A percentile compares a stretch with the other conserved stretches of the same genome.
Conservation (phyloP, 73 alveolate species). For the Symbiodinium natans region DNA sequence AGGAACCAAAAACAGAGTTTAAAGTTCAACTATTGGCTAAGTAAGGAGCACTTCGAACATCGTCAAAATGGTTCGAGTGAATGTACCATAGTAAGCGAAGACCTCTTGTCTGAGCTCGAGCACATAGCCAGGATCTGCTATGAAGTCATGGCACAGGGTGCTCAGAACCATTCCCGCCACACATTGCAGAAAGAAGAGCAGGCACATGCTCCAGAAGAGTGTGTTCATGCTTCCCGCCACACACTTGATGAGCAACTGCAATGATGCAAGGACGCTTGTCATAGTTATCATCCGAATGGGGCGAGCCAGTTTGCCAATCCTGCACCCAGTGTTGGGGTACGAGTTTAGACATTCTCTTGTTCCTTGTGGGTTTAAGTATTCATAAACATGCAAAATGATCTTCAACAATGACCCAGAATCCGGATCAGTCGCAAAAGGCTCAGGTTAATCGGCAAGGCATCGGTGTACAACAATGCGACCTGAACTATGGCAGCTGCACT, state of each 20-base stretch:
- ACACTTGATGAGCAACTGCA: conserved; percentile 51
- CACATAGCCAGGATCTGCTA: background rate
- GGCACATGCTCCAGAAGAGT: conserved; percentile 37
- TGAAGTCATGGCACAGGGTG: conserved; percentile 34
- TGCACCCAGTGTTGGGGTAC: too few relatives aligned
- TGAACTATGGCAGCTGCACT: conserved; percentile 20
- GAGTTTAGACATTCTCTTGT: too few relatives aligned
- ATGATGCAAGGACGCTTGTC: conserved; percentile 49
- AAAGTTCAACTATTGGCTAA: too few relatives aligned
- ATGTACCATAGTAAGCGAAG: conserved; percentile 39
- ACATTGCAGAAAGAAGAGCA: conserved; percentile 50
- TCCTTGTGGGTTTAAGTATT: too few relatives aligned
- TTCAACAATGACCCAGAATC: too few relatives aligned
- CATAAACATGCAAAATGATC: too few relatives aligned
- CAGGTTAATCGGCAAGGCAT: background rate
- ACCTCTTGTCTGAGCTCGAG: background rate
- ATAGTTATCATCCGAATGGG: conserved; percentile 28
- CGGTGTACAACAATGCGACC: conserved; percentile 16
- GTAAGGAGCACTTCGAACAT: conserved; percentile 65
- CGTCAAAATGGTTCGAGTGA: conserved; percentile 28
- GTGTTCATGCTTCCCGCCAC: conserved; percentile 27
- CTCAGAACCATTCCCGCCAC: conserved; percentile 41
- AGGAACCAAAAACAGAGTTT: too few relatives aligned
- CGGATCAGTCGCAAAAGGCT: conserved; percentile 7
- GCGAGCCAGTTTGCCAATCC: conserved; percentile 39